Base-by-base conservation (phyloP, 768 basidiomycete species). In the Suillus subluteus region DNA sequence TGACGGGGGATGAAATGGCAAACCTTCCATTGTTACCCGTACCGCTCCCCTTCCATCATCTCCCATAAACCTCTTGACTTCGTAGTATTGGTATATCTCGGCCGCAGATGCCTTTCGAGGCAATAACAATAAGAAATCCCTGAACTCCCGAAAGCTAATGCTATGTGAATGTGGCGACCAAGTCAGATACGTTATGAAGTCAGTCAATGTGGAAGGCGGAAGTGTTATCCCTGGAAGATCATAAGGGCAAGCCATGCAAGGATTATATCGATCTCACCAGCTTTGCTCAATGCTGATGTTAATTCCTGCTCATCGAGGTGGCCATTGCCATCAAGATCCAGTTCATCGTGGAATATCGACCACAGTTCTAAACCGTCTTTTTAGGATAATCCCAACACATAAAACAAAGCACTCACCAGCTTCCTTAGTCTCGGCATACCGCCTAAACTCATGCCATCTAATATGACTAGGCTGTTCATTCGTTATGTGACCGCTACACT, bases 281-380 rank as follows among this genome's bases (percentile, higher is more conserved):
- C 90, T 76, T 90, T 88, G 62, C 80, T 78, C 55, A 97, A 79
- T 4, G 91, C 90, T n/a, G 81, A 70, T 46, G 81, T 74, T 66
- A 92, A 79, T 72, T 91, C 91, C 18, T 80, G 77, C 9, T 85
- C 81, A 72, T 96, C 94, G 38, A 98, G 76, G 65, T 86, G 87
- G 9, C 94, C 95, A 78, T 98, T 94, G 35, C 91, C 86, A 73
- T 98, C 95, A 67, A 95, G 81, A 80, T 97, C 96, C 59, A 98
- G 85, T 72, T 96, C 92, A 73, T 95, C 84, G 69, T 94, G 93
- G 78, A 98, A 98, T 64, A 96, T 89, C 62, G 87, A 82, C 96
- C 96, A 98, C 26, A 98, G 82, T 78, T 97, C 95, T 94, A 65
- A 59, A 52, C 65, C 55, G 64, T 66, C 63, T 55, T 16, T 58